Evolutionary conservation across 2,329 filamentous ascomycete species (phyloP).

Genomic region (Aspergillus hortae): DNA sequence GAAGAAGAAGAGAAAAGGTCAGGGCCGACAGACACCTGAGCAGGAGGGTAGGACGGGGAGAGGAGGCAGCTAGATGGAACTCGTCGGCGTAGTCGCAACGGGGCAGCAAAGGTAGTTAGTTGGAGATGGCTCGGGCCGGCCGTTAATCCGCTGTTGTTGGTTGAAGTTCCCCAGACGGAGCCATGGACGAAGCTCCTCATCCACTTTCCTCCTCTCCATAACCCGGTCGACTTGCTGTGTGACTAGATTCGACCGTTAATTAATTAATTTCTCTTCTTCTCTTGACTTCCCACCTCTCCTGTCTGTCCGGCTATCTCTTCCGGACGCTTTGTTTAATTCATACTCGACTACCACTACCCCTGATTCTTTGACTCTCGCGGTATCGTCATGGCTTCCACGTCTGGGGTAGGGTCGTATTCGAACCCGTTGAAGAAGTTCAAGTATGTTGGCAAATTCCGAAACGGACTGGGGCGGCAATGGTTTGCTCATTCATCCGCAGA

Average conservation of each 20-base stretch:
- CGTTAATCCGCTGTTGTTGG: constrained; percentile 24
- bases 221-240: constrained; percentile 5
- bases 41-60: constrained; percentile 12
- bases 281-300: constrained; percentile 5
- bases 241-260: constrained; percentile 1
- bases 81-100: too few relatives aligned
- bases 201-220: constrained; percentile 10
- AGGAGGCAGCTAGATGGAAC: constrained; percentile 1
- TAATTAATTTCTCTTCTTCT: constrained; percentile 7
- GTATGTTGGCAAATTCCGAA: constrained; percentile 47
- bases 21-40: constrained; percentile 15
- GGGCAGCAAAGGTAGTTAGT: constrained; percentile 11
- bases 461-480: background rate
- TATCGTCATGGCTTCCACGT: constrained; percentile 70
- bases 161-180: constrained; percentile 24
- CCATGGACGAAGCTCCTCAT: constrained; percentile 18
- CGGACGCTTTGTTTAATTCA: background rate
- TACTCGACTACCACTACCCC: constrained; percentile 22
- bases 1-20: constrained; percentile 12
- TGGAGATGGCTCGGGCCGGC: constrained; percentile 7
- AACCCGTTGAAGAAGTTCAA: constrained; percentile 99
- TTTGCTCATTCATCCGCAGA: constrained; percentile 49
- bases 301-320: constrained; percentile 2
- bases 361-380: constrained; percentile 25
- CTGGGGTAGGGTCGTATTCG: constrained; percentile 80